Base-by-base conservation (phyloP, 352 stramenopile species). In the Pythium monospermum region DNA sequence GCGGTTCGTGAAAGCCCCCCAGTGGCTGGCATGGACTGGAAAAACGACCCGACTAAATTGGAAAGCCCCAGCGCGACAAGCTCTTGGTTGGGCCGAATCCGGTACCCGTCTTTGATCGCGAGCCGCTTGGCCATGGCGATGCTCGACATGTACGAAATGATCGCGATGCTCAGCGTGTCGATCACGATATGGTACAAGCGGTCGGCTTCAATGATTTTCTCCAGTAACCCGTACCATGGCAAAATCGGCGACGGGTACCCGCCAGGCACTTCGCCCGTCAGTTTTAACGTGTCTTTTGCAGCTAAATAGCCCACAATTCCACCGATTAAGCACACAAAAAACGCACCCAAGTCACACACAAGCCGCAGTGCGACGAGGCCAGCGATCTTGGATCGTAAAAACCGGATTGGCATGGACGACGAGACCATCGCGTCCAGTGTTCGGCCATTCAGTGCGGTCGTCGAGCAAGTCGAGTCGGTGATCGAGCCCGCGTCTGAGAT, bases 111-210 rank as follows among this genome's bases (percentile, higher is more conserved):
- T 33, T 85, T 84, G 49, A 79, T 73, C 7, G 87, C 85, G 4
- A 96, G 57, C 5, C 75, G 71, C 57, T 96, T 95, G 26, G 79
- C 80, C 68, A 97, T 94, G 3, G 83, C 81, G 64, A 96, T 84
- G 38, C 76, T 91, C 40, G 92, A 81, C 76, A 96, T 93, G 73
- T 94, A 96, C n/a, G 76, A 79, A 19, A 97, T 79, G 61, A 97
- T 71, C 7, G 68, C 68, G 55, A 94, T 95, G 25, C 69, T 75
- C 4, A 95, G 51, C 26, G 83, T 77, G 32, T 87, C 61, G 40
- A 87, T 60, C 32, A 87, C 66, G 35, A 96, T 69, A 37, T 83
- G 57, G 19, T 65, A 68, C 36, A 89, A 55, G 2, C 68, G 60
- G 56, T 81, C 66, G 5, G 71, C 54, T 21, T 80, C 61, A 40